Base-by-base conservation (phyloP, 2,329 filamentous ascomycete species). In the Fusarium illudens region DNA sequence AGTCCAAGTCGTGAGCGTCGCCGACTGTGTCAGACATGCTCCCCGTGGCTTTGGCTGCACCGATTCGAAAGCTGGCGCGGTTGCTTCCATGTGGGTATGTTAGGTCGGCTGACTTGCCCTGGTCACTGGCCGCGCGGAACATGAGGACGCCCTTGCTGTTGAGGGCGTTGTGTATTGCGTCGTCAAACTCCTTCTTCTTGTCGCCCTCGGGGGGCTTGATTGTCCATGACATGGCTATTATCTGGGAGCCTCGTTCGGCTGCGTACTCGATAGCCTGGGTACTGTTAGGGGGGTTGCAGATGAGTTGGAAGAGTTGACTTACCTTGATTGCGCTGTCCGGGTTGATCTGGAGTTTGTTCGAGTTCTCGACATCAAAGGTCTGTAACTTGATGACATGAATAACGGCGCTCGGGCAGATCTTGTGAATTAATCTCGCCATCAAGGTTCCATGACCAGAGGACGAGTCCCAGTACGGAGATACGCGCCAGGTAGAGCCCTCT, bases 161-260 rank as follows among this genome's bases (percentile, higher is more conserved):
- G n/a, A 60, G 17, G 1, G 58, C 44, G 10, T 32, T 33, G 27
- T 56, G 42, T 3, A 60, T 56, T 6, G 51, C 51, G 22, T 55
- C 42, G 8, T 56, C 58, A 25, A 60, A 56, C 1, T 29, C 42
- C 19, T 56, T 49, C 20, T 50, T 60, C 8, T 33, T 39, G 19
- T n/a, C 33, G 19, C 27, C 42, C 15, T 33, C 27, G 10, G 58
- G 58, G 11, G 39, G 51, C 33, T 56, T 60, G 39, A 60, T 60
- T 33, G 58, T 60, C 58, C 58, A 60, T 11, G 58, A 60, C 58
- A 60, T 60, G 50, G 25, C 50, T 25, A 60, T 51, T 20, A 60
- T 56, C 15, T 56, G 42, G 7, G 27, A 29, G 3, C 19, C 50
- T 4, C 15, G 25, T n/a, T 55, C 50, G 8, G 50, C 33, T 27